Base-by-base conservation (phyloP, 805 yeast genomes). In the Pichia deserticola region DNA sequence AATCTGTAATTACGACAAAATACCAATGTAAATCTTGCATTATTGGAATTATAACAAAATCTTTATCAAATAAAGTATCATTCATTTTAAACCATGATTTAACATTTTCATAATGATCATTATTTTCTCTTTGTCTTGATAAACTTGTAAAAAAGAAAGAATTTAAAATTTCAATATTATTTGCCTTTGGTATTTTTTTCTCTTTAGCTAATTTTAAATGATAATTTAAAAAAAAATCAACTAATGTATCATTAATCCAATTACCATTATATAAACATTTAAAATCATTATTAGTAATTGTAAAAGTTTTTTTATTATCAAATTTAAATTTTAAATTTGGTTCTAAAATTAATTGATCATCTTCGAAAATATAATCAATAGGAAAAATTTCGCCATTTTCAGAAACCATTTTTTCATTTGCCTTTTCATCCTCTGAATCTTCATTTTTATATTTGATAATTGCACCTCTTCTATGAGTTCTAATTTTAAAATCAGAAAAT, bases 11-110 rank as follows among this genome's bases (percentile, higher is more conserved):
- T 5, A 92, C 76, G 30, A 87, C 82, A 42, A 90, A 82, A 61
- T 82, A 87, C 99, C 99, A 93, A 67, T 93, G 99, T 38, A 78
- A 71, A 39, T 75, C 76, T 54, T 83, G 86, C 64, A 88, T 87
- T 8, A 93, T 82, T 0, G 99, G 99, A 10, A 92, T 72, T 3
- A 90, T 74, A 3, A 89, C 69, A 58, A 75, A 79, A 42, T 78
- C 75, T 59, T 75, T 82, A 20, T 69, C 71, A 64, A 81, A 74
- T 2, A 83, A 63, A 2, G 48, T 51, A 54, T 88, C 84, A 8
- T 85, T 66, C 55, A 84, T 84, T 41, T 76, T 71, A 10, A 93
- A 78, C 98, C 98, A 93, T 43, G 84, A 74, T 55, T 77, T 78
- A 13, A 88, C 84, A 56, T 82, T 82, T 0, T 68, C 70, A 63